These are phyloP conservation scores for Fusarium pseudonygamai DNA, from an alignment of 2,329 filamentous ascomycete genomes.

Conservation along the genomic window DNA sequence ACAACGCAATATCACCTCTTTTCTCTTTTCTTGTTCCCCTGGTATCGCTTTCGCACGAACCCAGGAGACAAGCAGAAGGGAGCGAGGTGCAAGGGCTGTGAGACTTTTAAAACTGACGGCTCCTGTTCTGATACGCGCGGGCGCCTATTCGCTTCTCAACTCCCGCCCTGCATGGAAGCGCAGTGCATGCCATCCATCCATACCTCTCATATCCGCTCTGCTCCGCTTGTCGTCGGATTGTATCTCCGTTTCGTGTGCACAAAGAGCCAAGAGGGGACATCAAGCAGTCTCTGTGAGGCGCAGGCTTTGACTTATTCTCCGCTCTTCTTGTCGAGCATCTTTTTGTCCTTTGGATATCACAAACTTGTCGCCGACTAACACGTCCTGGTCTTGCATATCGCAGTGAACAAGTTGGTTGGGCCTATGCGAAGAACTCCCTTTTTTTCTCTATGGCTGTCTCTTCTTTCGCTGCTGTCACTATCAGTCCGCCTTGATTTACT, in stretches of 20 bases:
- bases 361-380: slow-evolving; percentile 1
- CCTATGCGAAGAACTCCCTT: not conserved
- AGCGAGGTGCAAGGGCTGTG: not conserved
- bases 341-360: slow-evolving; percentile 8
- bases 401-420: not conserved
- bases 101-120: not conserved
- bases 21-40: not conserved
- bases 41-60: not conserved
- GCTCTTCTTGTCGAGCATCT: not conserved
- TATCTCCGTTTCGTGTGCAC: slow-evolving; percentile 18
- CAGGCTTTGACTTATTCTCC: slow-evolving; percentile 4
- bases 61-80: not conserved
- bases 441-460: not conserved
- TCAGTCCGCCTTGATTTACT: not conserved
- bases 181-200: slow-evolving; percentile 6
- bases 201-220: slow-evolving; percentile 6
- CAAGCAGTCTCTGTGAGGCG: slow-evolving; percentile 14
- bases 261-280: not conserved
- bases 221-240: slow-evolving; percentile 27
- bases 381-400: slow-evolving; percentile 9
- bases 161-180: slow-evolving; percentile 21
- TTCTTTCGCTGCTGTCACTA: not conserved
- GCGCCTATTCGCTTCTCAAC: slow-evolving; percentile 28
- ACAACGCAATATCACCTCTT: slow-evolving; percentile 5
- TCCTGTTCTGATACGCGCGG: slow-evolving; percentile 21